Percentiles rank a stretch among this genome's conserved stretches.
Conservation (phyloP, 306 rosid species). For the Boehmeria nivea region DNA sequence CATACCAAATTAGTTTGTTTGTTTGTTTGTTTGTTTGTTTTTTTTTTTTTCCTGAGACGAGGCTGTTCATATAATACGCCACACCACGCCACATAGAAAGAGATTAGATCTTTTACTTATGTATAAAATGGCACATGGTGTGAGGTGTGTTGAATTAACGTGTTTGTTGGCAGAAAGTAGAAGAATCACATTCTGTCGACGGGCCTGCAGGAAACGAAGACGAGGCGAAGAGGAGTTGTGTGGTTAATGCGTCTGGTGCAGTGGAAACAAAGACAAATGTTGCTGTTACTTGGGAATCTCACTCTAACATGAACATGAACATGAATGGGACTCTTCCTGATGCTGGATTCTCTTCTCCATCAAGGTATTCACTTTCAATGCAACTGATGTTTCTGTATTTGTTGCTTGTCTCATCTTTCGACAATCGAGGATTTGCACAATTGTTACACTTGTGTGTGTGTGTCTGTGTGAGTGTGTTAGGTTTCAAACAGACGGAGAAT, state of each 20-base stretch:
- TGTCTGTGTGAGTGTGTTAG: conserved; percentile 41
- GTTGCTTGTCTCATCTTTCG: conserved; percentile 6
- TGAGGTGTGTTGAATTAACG: no score
- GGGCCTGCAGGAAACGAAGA: conserved; percentile 40
- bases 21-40: no score
- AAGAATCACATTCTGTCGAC: conserved; percentile 39
- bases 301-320: conserved; percentile 31
- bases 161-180: conserved; percentile 46
- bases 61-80: conserved; percentile 1
- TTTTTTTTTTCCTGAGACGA: no score
- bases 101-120: neutral
- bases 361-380: conserved; percentile 42
- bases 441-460: no score
- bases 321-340: conserved; percentile 45
- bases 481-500: conserved; percentile 50
- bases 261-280: conserved; percentile 18
- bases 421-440: conserved; percentile 15
- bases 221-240: no score
- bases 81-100: neutral
- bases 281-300: conserved; percentile 30
- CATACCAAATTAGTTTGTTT: no score
- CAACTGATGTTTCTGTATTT: conserved; percentile 7
- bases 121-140: conserved; percentile 2
- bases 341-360: conserved; percentile 54
- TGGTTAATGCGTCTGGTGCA: no score